Base-by-base conservation (phyloP, 1,139 yeast genomes). In the Blastobotrys ciferrii region DNA sequence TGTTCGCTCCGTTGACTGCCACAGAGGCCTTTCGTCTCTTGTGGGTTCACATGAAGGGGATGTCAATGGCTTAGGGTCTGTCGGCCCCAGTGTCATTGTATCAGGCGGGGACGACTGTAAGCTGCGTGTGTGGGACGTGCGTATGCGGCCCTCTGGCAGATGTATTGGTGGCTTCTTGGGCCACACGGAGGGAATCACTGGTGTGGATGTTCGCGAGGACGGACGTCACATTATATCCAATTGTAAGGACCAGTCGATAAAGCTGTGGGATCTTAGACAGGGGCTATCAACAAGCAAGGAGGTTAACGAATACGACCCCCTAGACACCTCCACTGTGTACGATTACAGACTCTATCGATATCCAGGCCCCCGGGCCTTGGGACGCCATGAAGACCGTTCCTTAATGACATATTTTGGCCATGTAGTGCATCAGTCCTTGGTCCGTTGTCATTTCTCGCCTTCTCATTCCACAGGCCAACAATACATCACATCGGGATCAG, bases 71-170 rank as follows among this genome's bases (percentile, higher is more conserved):
- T 33, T 41, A 14, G 44, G 40, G 28, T 17, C 36, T 41, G 14
- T 54, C 25, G 48, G 43, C 40, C 91, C 89, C 1, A 82, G 84
- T 57, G 75, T 82, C 20, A 74, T 87, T 35, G 76, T 87, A 4
- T 82, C 91, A 42, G 96, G 95, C 0, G 83, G 92, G 1, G 91
- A 88, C 63, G 96, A 88, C 64, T 76, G 84, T 38, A 82, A 85
- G 1, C 82, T 87, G 3, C 73, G 94, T 57, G 87, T 88, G 2
- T 88, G 96, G 96, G 96, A 88, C 63, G 71, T 84, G 45, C 65
- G 78, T 41, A 69, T 70, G 53, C 67, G 66, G 42, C 76, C 56
- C 74, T 76, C 45, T 75, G 78, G 37, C 80, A 81, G 50, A 70
- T 74, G 50, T 81, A 91, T 64, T 75, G 80, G 58, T 76, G 79